A percentile compares a stretch with the other conserved stretches of the same genome.
These are phyloP conservation scores for Fusarium domesticum DNA, from an alignment of 2,329 filamentous ascomycete genomes.

Conservation along the genomic window DNA sequence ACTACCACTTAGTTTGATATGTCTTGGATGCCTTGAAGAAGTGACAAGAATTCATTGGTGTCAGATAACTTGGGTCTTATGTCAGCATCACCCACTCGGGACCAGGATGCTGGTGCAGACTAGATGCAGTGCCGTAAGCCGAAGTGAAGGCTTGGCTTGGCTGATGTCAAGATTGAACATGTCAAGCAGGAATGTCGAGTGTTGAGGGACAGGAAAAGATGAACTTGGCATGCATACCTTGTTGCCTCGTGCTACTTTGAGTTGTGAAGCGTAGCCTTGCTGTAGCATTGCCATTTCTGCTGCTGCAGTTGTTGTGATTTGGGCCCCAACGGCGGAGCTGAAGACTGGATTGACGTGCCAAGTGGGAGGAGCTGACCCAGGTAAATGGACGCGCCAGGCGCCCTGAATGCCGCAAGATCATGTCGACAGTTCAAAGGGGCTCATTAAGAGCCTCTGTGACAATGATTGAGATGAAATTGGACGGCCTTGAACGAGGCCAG, in stretches of 20 bases:
- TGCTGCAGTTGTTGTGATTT: no score
- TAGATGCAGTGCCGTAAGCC: not conserved
- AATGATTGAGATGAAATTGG: slow-evolving; percentile 10
- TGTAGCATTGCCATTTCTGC: slow-evolving; percentile 1
- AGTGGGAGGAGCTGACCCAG: slow-evolving; percentile 15
- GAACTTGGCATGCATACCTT: slow-evolving; percentile 24
- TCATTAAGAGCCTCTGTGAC: slow-evolving; percentile 2
- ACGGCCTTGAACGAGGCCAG: slow-evolving; percentile 4
- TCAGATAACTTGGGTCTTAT: no score
- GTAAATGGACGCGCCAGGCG: slow-evolving; percentile 28
- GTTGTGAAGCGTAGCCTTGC: slow-evolving; percentile 31
- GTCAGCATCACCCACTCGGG: not conserved
- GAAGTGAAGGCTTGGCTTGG: slow-evolving; percentile 1
- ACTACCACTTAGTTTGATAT: not conserved
- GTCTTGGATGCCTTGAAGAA: not conserved
- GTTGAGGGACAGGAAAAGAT: not conserved
- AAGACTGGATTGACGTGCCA: slow-evolving; percentile 16
- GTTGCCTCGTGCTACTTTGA: slow-evolving; percentile 20
- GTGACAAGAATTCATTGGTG: no score
- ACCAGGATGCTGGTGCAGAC: not conserved
- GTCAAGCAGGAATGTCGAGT: not conserved
- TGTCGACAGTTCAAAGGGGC: slow-evolving; percentile 10
- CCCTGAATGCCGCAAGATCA: slow-evolving; percentile 27
- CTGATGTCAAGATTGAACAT: not conserved
- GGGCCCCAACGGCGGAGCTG: slow-evolving; percentile 20